A percentile compares a stretch with the other conserved stretches of the same genome.
phyloP scores from a whole-genome alignment of 805 yeast genomes.

The Nakazawaea sp. region DNA sequence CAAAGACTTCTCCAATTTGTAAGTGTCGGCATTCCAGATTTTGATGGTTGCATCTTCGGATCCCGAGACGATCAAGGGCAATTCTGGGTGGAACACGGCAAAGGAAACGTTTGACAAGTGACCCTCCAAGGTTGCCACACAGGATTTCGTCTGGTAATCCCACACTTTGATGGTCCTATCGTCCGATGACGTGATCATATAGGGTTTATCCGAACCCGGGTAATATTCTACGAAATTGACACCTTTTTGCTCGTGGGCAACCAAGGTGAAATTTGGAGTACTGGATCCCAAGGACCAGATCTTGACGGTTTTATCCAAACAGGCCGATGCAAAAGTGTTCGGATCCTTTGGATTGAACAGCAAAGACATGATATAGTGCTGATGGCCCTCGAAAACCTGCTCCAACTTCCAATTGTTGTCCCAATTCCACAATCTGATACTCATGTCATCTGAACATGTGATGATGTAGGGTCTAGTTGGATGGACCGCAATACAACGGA shows the following conservation, averaged over 20 bases:
- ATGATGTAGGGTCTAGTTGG: constrained; percentile 86
- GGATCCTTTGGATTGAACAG: constrained; percentile 97
- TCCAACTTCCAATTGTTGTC: constrained; percentile 86
- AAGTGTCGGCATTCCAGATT: constrained; percentile 92
- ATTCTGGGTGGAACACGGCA: constrained; percentile 96
- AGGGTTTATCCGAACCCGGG: constrained; percentile 96
- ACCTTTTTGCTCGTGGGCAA: constrained; percentile 89
- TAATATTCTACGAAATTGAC: constrained; percentile 95
- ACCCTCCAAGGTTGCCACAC: constrained; percentile 91
- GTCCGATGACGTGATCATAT: constrained; percentile 85
- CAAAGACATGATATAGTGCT: constrained; percentile 89
- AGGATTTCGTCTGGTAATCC: constrained; percentile 96
- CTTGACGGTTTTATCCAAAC: constrained; percentile 93
- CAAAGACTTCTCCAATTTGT: constrained; percentile 85
- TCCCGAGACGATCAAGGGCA: constrained; percentile 92
- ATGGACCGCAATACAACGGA: constrained; percentile 89
- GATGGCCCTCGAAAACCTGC: constrained; percentile 92
- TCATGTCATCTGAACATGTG: constrained; percentile 87
- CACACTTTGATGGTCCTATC: constrained; percentile 84
- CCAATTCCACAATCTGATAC: constrained; percentile 96
- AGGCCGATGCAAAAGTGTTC: constrained; percentile 94
- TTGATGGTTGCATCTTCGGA: constrained; percentile 94
- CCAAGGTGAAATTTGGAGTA: constrained; percentile 84
- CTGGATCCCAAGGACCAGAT: constrained; percentile 91
- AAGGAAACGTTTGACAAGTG: constrained; percentile 92